These are phyloP conservation scores for Claviceps cyperi DNA, from an alignment of 2,329 filamentous ascomycete genomes.

Conservation along the genomic window DNA sequence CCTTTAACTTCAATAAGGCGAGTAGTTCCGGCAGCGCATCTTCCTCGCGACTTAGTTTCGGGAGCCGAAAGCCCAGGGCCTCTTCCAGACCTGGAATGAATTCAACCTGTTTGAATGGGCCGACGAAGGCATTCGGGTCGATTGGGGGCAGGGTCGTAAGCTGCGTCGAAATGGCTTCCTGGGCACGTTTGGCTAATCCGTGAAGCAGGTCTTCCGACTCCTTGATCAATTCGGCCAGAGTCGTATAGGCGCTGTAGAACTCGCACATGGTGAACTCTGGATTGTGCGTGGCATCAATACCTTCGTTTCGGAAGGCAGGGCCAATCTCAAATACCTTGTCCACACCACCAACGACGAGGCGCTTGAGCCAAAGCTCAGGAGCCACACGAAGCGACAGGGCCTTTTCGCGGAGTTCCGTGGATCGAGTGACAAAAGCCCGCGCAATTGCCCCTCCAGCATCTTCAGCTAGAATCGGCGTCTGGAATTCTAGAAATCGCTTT, in stretches of 20 bases:
- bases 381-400: conserved; percentile 73
- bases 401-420: conserved; percentile 60
- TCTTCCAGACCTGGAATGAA: conserved; percentile 71
- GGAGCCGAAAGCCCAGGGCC: conserved; percentile 49
- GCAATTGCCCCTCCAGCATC: conserved; percentile 79
- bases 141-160: conserved; percentile 33
- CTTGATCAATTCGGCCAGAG: conserved; percentile 57
- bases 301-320: conserved; percentile 84
- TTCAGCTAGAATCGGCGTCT: conserved; percentile 74
- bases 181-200: conserved; percentile 39
- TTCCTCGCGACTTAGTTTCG: conserved; percentile 38
- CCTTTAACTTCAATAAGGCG: conserved; percentile 37
- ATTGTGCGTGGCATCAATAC: conserved; percentile 82
- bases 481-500: conserved; percentile 68
- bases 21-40: conserved; percentile 46
- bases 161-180: conserved; percentile 28
- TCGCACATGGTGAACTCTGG: conserved; percentile 97
- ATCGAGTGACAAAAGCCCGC: conserved; percentile 67
- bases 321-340: conserved; percentile 89
- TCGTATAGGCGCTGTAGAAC: conserved; percentile 81
- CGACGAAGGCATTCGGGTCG: conserved; percentile 31
- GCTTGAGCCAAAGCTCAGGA: conserved; percentile 89
- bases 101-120: conserved; percentile 54
- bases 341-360: conserved; percentile 76
- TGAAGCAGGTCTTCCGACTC: conserved; percentile 61